Conservation (phyloP, 495 filamentous ascomycete species). For the Annulohypoxylon stygium region DNA sequence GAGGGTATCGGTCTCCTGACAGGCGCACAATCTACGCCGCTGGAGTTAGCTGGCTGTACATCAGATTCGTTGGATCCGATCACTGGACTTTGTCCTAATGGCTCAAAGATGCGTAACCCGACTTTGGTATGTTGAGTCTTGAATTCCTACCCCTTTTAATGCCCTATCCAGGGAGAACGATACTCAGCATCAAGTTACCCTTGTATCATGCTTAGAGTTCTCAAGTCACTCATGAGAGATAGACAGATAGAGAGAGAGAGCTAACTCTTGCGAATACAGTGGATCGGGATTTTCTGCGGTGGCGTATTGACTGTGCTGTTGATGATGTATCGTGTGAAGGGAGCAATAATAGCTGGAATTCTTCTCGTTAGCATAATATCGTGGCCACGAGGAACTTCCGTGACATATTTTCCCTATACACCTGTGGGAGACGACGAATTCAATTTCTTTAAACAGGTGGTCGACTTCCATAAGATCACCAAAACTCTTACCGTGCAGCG, state of each 20-base stretch:
- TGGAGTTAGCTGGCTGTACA: constrained; percentile 77
- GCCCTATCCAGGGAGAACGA: not conserved
- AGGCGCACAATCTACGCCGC: constrained; percentile 68
- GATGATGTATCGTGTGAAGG: constrained; percentile 87
- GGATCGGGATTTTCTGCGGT: constrained; percentile 86
- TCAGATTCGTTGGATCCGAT: constrained; percentile 45
- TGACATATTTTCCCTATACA: constrained; percentile 84
- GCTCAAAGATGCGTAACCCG: constrained; percentile 78
- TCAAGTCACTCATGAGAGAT: not conserved
- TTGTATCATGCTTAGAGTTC: not conserved
- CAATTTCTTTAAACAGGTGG: constrained; percentile 87
- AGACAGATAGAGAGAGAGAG: not conserved
- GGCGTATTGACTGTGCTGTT: constrained; percentile 80
- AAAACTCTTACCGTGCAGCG: constrained; percentile 73
- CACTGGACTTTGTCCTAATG: constrained; percentile 63
- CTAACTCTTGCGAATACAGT: constrained; percentile 45
- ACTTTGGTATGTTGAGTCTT: constrained; percentile 60
- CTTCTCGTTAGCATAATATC: constrained; percentile 85
- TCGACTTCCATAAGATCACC: constrained; percentile 80
- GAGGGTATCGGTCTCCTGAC: constrained; percentile 82
- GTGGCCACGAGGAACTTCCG: constrained; percentile 78
- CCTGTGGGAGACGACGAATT: constrained; percentile 73
- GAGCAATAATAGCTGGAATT: constrained; percentile 84
- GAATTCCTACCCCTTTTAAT: not conserved
- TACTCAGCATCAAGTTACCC: not conserved